A percentile compares a stretch with the other conserved stretches of the same genome.
Conservation (phyloP, 345 rosid genomes). For the Lenwebbia sp. region DNA sequence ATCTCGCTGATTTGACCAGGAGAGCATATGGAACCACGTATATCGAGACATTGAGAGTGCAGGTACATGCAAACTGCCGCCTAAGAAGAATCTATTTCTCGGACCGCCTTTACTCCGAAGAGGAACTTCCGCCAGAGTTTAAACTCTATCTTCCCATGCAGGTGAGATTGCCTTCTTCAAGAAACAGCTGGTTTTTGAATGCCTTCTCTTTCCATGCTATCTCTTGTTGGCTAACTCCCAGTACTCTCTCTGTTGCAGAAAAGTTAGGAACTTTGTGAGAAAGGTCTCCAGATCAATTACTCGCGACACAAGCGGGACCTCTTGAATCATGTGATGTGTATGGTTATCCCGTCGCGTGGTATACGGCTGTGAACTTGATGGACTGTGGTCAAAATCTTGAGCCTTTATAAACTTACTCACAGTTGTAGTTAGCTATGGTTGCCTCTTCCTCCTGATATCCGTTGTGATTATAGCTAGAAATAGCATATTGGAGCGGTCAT, state of each 20-base stretch:
- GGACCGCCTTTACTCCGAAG: slow-evolving; percentile 86
- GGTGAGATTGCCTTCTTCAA: slow-evolving; percentile 20
- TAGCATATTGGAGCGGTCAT: background rate
- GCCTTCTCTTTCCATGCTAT: background rate
- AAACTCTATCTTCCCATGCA: slow-evolving; percentile 89
- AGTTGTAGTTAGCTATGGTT: background rate
- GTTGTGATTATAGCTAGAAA: background rate
- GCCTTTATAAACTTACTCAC: background rate
- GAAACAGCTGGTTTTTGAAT: background rate
- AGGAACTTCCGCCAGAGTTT: slow-evolving; percentile 94
- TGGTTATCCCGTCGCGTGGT: background rate
- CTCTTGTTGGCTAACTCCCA: background rate
- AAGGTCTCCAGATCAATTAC: background rate
- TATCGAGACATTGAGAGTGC: slow-evolving; percentile 91
- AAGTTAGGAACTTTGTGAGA: slow-evolving; percentile 1
- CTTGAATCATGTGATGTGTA: background rate
- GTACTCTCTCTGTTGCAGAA: slow-evolving; percentile 30
- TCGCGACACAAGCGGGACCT: background rate
- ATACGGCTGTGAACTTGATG: background rate
- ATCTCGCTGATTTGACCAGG: slow-evolving; percentile 81
- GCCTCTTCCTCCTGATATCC: background rate
- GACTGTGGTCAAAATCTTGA: background rate
- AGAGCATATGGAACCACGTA: slow-evolving; percentile 96
- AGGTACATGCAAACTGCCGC: slow-evolving; percentile 92
- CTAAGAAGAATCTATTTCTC: slow-evolving; percentile 86